Conservation (phyloP, 176 grass and related monocot genomes). For the Dendrocalamus sinicus region DNA sequence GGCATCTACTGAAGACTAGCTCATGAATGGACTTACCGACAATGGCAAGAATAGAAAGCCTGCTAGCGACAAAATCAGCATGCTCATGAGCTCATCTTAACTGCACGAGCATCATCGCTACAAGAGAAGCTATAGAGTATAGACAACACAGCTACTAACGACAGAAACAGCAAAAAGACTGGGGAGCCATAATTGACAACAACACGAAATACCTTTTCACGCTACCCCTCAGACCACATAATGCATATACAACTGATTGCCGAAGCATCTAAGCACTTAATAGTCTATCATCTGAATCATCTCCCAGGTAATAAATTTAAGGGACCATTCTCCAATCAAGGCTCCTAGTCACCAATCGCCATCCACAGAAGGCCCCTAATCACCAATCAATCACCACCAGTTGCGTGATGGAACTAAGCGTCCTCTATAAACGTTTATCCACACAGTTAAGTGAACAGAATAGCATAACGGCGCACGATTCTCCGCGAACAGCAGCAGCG, state of each 20-base stretch:
- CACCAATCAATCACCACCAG: not conserved
- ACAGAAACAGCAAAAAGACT: not conserved
- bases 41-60: not conserved
- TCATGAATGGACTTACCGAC: not conserved
- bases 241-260: not conserved
- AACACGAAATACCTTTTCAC: conserved; percentile 8
- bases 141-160: not conserved
- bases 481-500: not conserved
- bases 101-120: not conserved
- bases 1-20: not conserved
- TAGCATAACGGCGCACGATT: not conserved
- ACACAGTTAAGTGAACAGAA: not conserved
- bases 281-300: not conserved
- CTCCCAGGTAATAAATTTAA: not conserved
- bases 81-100: not conserved
- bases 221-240: not conserved
- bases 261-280: not conserved
- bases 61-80: not conserved
- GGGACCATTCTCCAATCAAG: not conserved
- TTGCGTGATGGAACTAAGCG: not conserved
- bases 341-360: not conserved
- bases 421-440: not conserved
- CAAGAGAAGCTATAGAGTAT: conserved; percentile 18
- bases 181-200: not conserved
- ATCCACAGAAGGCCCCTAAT: not conserved